Percentiles rank a stretch among this genome's conserved stretches.
phyloP scores from a whole-genome alignment of 768 basidiomycete species.

The Trametes cinnabarina region DNA sequence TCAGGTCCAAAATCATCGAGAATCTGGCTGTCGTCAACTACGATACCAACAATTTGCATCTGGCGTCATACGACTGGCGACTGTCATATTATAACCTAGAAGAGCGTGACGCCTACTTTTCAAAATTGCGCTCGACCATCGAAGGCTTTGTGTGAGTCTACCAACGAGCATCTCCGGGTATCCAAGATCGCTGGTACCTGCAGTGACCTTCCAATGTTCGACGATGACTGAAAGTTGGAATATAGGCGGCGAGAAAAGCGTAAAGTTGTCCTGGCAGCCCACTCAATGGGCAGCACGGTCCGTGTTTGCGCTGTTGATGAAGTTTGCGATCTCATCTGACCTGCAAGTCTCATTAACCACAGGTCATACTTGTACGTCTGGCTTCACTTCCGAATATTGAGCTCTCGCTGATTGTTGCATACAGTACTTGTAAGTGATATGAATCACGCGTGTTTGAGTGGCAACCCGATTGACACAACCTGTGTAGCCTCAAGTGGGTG shows the following conservation, averaged over 20 bases:
- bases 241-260: slow-evolving; percentile 62
- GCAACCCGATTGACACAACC: neutral
- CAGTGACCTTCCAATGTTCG: too few species aligned
- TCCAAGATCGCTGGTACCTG: neutral
- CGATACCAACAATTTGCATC: slow-evolving; percentile 83
- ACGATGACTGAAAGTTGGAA: too few species aligned
- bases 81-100: slow-evolving; percentile 88
- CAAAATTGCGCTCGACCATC: slow-evolving; percentile 74
- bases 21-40: slow-evolving; percentile 93
- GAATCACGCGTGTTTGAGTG: neutral
- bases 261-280: slow-evolving; percentile 81
- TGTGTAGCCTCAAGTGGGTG: slow-evolving; percentile 87
- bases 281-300: slow-evolving; percentile 85
- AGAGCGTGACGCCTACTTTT: slow-evolving; percentile 87
- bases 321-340: neutral
- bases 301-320: slow-evolving; percentile 23
- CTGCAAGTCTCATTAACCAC: neutral
- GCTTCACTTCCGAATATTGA: too few species aligned
- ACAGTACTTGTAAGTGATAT: slow-evolving; percentile 78
- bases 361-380: slow-evolving; percentile 47
- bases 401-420: neutral
- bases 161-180: neutral
- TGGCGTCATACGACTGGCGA: slow-evolving; percentile 91
- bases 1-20: slow-evolving; percentile 87
- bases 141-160: slow-evolving; percentile 68